These are phyloP conservation scores for Nitzschia putrida DNA, from an alignment of 108 stramenopile genomes.

Conservation along the genomic window DNA sequence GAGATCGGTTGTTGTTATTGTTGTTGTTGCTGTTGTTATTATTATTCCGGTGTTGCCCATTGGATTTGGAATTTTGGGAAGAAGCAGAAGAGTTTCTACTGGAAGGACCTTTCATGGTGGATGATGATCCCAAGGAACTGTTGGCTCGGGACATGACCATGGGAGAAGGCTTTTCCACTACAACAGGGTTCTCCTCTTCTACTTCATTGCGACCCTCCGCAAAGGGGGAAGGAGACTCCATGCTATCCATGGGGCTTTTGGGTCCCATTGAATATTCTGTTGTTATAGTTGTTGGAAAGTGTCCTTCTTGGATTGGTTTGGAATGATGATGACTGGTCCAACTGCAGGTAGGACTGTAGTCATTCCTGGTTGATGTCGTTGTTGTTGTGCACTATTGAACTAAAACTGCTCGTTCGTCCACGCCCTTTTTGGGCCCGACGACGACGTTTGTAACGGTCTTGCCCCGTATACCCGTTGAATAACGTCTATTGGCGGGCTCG, in stretches of 20 bases:
- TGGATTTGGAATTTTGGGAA: no score
- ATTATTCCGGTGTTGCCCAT: not conserved
- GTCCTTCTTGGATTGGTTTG: no score
- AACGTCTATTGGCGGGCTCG: no score
- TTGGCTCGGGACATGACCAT: conserved; percentile 14
- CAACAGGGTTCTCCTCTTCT: conserved; percentile 1
- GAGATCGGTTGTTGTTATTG: not conserved
- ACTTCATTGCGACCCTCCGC: not conserved
- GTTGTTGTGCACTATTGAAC: not conserved
- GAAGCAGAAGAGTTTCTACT: no score
- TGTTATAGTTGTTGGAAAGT: not conserved
- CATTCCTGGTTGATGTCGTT: not conserved
- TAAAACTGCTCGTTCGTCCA: no score
- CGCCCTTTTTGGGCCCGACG: no score
- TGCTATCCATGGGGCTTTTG: no score
- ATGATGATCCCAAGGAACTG: not conserved
- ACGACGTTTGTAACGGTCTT: no score
- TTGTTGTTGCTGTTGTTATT: not conserved
- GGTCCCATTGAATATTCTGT: not conserved
- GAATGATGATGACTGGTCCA: no score
- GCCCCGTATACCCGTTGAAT: no score
- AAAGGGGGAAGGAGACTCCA: not conserved
- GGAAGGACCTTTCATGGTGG: no score
- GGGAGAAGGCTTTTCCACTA: conserved; percentile 2
- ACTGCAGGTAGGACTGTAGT: no score